Evolutionary conservation across 1,139 yeast species (phyloP), one percentile per base, ranked within the genome.

Genomic region (Taiozyma sp.): DNA sequence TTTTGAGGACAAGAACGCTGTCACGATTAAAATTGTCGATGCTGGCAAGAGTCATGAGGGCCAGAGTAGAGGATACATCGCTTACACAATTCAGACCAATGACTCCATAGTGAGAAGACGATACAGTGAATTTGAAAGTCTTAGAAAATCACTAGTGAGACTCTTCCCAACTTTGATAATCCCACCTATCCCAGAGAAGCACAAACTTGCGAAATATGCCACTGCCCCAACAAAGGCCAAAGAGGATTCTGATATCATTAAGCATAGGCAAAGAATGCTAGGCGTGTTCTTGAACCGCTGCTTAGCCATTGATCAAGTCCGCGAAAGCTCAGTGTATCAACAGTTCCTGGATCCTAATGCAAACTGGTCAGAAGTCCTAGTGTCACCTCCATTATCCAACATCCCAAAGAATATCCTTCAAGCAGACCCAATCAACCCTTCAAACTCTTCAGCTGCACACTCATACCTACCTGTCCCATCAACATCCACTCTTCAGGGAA

Each of bases 101-200:
- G 84, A 82, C 8, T 69, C 81, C 23, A 74, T 81, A 30, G 77
- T 82, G 29, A 75, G 96, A 57, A 73, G 96, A 57, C 74, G 97
- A 32, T 90, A 90, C 65, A 83, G 92, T 49, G 97, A 90, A 65
- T 90, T 90, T 65, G 96, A 87, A 61, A 81, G 87, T 53, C 73
- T 90, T 45, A 72, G 96, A 53, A 83, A 78, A 27, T 76, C 83
- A 13, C 72, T 90, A 27, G 73, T 82, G 7, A 80, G 83, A 60
- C 70, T 86, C 30, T 87, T 84, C 61, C 96, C 96, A 4, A 79
- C 90, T n/a, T 64, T 83, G n/a, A 78, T 90, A 12, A 80, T 90
- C n/a, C 97, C 97, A 3, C 96, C 96, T 2, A 89, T 90, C 39
- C 97, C 97, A 0, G 96, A 89, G 53, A 90, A 90, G 67, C 95